These are phyloP conservation scores for Penicillium longicatenatum DNA, from an alignment of 495 filamentous ascomycete genomes.

Conservation along the genomic window DNA sequence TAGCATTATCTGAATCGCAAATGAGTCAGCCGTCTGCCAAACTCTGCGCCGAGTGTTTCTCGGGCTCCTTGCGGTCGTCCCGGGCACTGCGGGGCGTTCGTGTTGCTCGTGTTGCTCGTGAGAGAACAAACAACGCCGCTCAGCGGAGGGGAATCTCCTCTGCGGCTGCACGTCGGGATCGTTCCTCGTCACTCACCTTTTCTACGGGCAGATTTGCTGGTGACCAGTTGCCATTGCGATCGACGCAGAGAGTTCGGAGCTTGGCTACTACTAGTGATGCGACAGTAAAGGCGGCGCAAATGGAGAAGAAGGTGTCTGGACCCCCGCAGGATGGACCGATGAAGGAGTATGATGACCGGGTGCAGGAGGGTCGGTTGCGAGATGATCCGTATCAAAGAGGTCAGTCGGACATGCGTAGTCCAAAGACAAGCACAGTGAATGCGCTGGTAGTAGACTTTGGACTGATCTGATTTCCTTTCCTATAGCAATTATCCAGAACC, in stretches of 20 bases:
- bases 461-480: background rate
- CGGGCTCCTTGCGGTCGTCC: conserved; percentile 32
- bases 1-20: conserved; percentile 4
- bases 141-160: conserved; percentile 7
- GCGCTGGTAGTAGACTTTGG: background rate
- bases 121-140: conserved; percentile 14
- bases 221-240: conserved; percentile 10
- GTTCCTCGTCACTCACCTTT: background rate
- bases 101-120: conserved; percentile 7
- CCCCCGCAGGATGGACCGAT: conserved; percentile 63
- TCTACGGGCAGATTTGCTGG: background rate
- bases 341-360: conserved; percentile 82
- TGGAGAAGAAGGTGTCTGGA: conserved; percentile 10
- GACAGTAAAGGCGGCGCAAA: conserved; percentile 15
- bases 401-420: conserved; percentile 33
- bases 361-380: conserved; percentile 66
- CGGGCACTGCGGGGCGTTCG: conserved; percentile 9
- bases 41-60: conserved; percentile 38
- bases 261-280: conserved; percentile 21
- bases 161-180: conserved; percentile 1
- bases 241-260: conserved; percentile 13
- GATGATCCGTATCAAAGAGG: conserved; percentile 93
- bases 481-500: conserved; percentile 77
- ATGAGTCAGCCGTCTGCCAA: conserved; percentile 40
- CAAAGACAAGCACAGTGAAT: background rate